phyloP scores from a whole-genome alignment of 768 basidiomycete species.

The Xerocomellus chrysenteron region DNA sequence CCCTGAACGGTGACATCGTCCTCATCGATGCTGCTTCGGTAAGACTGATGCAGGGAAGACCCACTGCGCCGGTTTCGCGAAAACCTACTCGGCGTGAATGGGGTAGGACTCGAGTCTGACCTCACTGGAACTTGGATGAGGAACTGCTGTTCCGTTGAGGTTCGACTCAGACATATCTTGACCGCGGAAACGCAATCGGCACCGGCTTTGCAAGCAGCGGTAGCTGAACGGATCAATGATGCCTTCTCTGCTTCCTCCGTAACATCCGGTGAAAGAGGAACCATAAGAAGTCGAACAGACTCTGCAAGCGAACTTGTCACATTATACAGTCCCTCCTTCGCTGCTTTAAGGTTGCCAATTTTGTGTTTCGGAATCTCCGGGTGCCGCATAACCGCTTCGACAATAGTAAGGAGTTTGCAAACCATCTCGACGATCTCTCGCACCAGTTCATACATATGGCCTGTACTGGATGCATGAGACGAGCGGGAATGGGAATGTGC shows the following conservation, averaged over 20 bases:
- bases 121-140: conserved; percentile 59
- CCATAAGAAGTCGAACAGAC: conserved; percentile 76
- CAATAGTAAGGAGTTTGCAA: conserved; percentile 85
- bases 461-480: conserved; percentile 91
- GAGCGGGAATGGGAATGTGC: conserved; percentile 89
- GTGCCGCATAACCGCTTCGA: conserved; percentile 83
- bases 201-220: conserved; percentile 81
- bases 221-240: conserved; percentile 78
- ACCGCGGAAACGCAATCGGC: conserved; percentile 87
- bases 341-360: conserved; percentile 59
- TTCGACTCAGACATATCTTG: conserved; percentile 73
- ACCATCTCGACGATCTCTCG: conserved; percentile 93
- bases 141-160: conserved; percentile 60
- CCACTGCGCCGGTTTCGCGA: conserved; percentile 40
- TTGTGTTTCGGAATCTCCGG: conserved; percentile 66
- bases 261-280: conserved; percentile 41
- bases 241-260: conserved; percentile 84
- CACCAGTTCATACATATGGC: conserved; percentile 93
- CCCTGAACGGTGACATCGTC: conserved; percentile 65
- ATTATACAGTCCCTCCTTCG: conserved; percentile 81
- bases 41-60: conserved; percentile 36
- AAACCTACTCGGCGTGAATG: conserved; percentile 51
- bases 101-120: conserved; percentile 43
- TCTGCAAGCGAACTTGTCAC: conserved; percentile 87
- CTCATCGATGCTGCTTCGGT: conserved; percentile 44